Conservation (phyloP, 2,329 filamentous ascomycete genomes). For the Claviceps purpurea region DNA sequence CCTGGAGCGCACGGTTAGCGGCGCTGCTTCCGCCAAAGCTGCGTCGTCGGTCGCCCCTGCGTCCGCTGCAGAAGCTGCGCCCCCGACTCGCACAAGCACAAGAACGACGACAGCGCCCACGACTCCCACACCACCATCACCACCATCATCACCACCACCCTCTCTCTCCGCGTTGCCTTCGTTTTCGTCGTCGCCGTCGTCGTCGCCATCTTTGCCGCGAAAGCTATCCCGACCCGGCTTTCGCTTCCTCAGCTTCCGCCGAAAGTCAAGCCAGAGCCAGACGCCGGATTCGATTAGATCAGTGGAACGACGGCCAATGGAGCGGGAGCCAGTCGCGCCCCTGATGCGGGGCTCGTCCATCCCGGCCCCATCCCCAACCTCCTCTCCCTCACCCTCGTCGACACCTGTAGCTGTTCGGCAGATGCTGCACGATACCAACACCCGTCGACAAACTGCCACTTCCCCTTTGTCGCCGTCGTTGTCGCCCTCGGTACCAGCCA, state of each 20-base stretch:
- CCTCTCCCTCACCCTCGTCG: conserved; percentile 11
- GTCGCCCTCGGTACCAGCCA: neutral
- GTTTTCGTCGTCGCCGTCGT: neutral
- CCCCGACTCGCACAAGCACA: neutral
- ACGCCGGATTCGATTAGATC: conserved; percentile 7
- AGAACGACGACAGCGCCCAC: neutral
- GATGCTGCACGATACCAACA: neutral
- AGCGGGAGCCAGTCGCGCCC: conserved; percentile 9
- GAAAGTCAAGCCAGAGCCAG: conserved; percentile 2
- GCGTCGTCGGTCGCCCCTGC: neutral
- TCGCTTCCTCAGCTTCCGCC: conserved; percentile 12
- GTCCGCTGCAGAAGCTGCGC: neutral
- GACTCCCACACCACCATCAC: neutral
- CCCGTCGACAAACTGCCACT: neutral
- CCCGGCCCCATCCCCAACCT: conserved; percentile 7
- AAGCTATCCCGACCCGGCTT: conserved; percentile 17
- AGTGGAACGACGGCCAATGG: conserved; percentile 9
- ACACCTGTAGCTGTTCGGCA: neutral
- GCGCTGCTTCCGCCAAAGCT: conserved; percentile 8
- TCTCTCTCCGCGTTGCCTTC: neutral
- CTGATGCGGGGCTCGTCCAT: conserved; percentile 13
- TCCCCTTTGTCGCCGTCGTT: neutral
- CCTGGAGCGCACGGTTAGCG: too few relatives aligned
- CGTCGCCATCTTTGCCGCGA: conserved; percentile 1
- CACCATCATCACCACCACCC: neutral